Evolutionary conservation across 164 flowering plant genomes (phyloP), one percentile per base, ranked within the genome.

Genomic region (Malania oleifera): DNA sequence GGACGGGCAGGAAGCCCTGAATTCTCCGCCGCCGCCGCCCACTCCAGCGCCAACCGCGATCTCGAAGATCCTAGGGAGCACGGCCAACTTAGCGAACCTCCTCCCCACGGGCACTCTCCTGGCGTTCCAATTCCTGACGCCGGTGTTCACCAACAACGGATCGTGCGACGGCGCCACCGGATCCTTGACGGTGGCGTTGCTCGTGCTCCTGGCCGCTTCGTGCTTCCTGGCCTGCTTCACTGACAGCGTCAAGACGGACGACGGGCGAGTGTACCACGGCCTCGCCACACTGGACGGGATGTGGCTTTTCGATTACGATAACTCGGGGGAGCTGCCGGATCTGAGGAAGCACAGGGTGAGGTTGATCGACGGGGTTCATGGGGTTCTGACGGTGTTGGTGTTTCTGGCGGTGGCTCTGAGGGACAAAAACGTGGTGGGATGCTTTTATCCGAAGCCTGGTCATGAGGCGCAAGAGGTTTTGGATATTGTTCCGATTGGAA

Each of bases 41-140:
- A 43, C 68, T 35, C 28, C 56, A 13, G 25, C 69, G 0, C 86
- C 68, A 46, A 59, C 77, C 3, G 81, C 85, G 0, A 52, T 84
- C 52, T 55, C 80, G 3, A 81, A 71, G 35, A 68, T 77, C 19
- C 58, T 83, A 1, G 61, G 69, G 5, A 64, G 62, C 69, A 75
- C 82, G 1, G 89, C 89, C 40, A 64, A 81, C 70, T 50, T 83
- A 13, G 86, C 84, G 27, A 83, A 81, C 61, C 85, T 79, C 55
- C 81, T 81, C 43, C 89, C 89, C 0, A 81, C 89, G 4, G 89
- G 89, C 18, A 79, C 84, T 14, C 75, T 81, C 43, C 27, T 81
- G n/a, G 84, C 81, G 15, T 83, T 83, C 73, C 89, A 83, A 57
- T 65, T 83, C 51, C 82, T 83, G 10, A 70, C 73, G 0, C 89